Evolutionary conservation across 306 rosid species (phyloP), one percentile per base, ranked within the genome.

Genomic region (Carpinus viminea): DNA sequence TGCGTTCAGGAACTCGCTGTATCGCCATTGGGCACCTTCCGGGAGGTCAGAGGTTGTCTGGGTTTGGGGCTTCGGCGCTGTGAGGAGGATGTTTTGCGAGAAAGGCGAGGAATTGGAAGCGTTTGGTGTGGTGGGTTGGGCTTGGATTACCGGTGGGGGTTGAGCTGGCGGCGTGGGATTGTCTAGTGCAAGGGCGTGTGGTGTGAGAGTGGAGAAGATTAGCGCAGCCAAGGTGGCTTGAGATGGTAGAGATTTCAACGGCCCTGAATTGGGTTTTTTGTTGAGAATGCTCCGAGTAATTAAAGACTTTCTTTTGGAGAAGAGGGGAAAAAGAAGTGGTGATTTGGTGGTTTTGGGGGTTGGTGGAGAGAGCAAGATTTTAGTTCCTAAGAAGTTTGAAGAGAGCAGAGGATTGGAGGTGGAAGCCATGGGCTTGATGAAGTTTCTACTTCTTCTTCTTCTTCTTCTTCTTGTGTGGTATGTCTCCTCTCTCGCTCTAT

Each of bases 1-100:
- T 7, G 98, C 99, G 76, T 90, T 95, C 47, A 95, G 38, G 81
- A 95, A 95, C 78, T 95, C 99, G 81, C 98, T 93, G 91, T 95
- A 95, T 18, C 98, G 92, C 99, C 99, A 95, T 68, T 95, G 90
- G 57, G 75, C 52, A 4, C 99, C 98, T 69, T 95, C 99, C 24
- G 99, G 99, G 57, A 95, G 90, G 83, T 95, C 99, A 0, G 94
- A 71, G 18, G 80, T 51, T 38, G 77, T 21, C 79, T 82, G 92
- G 34, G 90, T 1, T 79, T 94, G 97, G 9, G 99, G 90, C 24
- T 88, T 91, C 0, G 98, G 99, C 31, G 99, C 98, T 9, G 90
- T 86, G 41, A 93, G 84, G 60, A 87, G 87, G 20, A 93, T 83
- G 56, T 80, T 90, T 74, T 89, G 92, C 2, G 96, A 83, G 65